A percentile compares a stretch with the other conserved stretches of the same genome.
phyloP scores from a whole-genome alignment of 768 basidiomycete species.

The Pleurotus giganteus region DNA sequence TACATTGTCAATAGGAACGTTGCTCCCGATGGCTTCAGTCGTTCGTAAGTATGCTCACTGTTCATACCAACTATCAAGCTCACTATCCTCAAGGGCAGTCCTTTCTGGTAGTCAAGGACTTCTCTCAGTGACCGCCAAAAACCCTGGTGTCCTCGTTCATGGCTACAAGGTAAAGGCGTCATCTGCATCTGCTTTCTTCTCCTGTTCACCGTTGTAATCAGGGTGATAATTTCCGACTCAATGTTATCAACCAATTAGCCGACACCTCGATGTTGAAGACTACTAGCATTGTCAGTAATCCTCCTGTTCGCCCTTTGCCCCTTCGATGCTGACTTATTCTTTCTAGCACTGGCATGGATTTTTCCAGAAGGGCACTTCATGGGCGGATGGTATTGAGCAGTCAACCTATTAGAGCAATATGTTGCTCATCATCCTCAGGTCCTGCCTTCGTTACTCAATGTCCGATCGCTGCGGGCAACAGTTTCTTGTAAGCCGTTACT shows the following conservation, averaged over 20 bases:
- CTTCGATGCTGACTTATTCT: neutral
- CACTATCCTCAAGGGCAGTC: too few relatives aligned
- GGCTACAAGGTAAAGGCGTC: too few relatives aligned
- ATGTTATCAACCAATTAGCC: too few relatives aligned
- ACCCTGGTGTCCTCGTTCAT: too few relatives aligned
- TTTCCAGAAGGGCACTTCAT: constrained; percentile 28
- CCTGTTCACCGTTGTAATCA: too few relatives aligned
- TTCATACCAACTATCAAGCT: too few relatives aligned
- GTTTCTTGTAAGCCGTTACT: constrained; percentile 33
- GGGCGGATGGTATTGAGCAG: constrained; percentile 26
- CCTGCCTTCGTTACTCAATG: constrained; percentile 30
- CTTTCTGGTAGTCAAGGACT: too few relatives aligned
- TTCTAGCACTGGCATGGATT: constrained; percentile 34
- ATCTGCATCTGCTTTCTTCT: too few relatives aligned
- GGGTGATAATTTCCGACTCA: too few relatives aligned
- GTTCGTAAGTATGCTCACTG: too few relatives aligned
- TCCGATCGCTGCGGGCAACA: constrained; percentile 37
- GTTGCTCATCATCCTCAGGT: neutral
- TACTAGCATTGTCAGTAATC: constrained; percentile 36
- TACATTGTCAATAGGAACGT: constrained; percentile 1
- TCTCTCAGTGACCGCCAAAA: too few relatives aligned
- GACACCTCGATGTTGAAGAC: constrained; percentile 35
- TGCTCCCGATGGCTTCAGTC: neutral
- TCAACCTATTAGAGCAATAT: neutral
- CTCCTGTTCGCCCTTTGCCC: neutral